Evolutionary conservation across 2,329 filamentous ascomycete species (phyloP).

Genomic region (Calonectria hongkongensis): DNA sequence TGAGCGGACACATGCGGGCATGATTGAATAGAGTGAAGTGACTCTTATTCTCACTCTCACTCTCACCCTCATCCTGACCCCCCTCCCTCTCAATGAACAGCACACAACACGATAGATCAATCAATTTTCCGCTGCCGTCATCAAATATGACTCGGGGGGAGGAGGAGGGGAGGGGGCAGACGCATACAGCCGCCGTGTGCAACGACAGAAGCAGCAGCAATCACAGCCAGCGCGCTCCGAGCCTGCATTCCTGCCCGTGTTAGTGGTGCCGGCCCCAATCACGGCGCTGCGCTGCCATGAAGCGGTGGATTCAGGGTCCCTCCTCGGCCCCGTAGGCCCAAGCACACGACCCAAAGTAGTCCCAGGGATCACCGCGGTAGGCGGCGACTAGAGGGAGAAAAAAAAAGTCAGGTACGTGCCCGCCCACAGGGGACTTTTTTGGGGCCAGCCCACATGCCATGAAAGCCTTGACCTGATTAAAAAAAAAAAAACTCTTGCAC

Average conservation of each 20-base stretch:
- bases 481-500: slow-evolving; percentile 25
- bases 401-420: slow-evolving; percentile 35
- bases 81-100: neutral
- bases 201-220: neutral
- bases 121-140: slow-evolving; percentile 13
- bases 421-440: slow-evolving; percentile 14
- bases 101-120: neutral
- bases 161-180: neutral
- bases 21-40: slow-evolving; percentile 10
- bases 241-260: slow-evolving; percentile 41
- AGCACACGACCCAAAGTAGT: slow-evolving; percentile 49
- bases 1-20: slow-evolving; percentile 2
- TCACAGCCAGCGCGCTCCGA: slow-evolving; percentile 23
- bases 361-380: slow-evolving; percentile 40
- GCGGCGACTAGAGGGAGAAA: slow-evolving; percentile 22
- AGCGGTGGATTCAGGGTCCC: slow-evolving; percentile 53
- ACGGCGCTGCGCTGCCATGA: slow-evolving; percentile 41
- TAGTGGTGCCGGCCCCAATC: slow-evolving; percentile 32
- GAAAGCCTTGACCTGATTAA: slow-evolving; percentile 25
- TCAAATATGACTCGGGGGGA: slow-evolving; percentile 16
- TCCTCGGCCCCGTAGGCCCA: slow-evolving; percentile 42
- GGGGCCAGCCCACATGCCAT: slow-evolving; percentile 10
- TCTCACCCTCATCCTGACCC: neutral
- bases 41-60: slow-evolving; percentile 8
- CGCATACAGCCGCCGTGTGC: slow-evolving; percentile 22